phyloP scores from a whole-genome alignment of 768 basidiomycete species.

The Hortiboletus flavorubellus region DNA sequence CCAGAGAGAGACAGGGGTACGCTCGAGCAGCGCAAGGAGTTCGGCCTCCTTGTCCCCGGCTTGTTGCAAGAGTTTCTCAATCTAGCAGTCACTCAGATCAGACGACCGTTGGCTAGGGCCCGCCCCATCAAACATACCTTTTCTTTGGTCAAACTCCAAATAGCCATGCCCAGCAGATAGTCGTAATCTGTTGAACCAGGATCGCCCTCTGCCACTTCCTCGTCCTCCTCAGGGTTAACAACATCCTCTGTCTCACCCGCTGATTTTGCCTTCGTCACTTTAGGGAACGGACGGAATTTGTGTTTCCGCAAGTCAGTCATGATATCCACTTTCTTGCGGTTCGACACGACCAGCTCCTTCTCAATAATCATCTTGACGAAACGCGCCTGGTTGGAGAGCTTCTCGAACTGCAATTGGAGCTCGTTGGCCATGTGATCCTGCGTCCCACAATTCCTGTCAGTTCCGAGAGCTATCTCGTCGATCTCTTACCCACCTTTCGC shows the following conservation, averaged over 20 bases:
- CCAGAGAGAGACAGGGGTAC: slow-evolving; percentile 84
- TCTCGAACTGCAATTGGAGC: slow-evolving; percentile 77
- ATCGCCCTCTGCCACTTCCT: slow-evolving; percentile 39
- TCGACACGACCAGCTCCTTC: slow-evolving; percentile 75
- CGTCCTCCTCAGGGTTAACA: slow-evolving; percentile 49
- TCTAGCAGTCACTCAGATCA: slow-evolving; percentile 42
- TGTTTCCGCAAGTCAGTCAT: slow-evolving; percentile 77
- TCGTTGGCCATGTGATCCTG: slow-evolving; percentile 86
- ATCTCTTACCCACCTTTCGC: slow-evolving; percentile 66
- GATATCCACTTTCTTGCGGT: slow-evolving; percentile 86
- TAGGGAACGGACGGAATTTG: slow-evolving; percentile 92
- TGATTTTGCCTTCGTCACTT: slow-evolving; percentile 62
- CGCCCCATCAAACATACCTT: slow-evolving; percentile 48
- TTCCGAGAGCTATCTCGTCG: background rate
- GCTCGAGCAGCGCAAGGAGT: slow-evolving; percentile 70
- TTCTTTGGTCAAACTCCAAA: slow-evolving; percentile 92
- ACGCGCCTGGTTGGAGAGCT: slow-evolving; percentile 89
- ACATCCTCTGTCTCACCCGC: slow-evolving; percentile 62
- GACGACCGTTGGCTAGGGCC: background rate
- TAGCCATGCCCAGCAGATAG: slow-evolving; percentile 92
- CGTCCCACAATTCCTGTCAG: background rate
- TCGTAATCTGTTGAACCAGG: slow-evolving; percentile 71
- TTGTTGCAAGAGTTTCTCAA: slow-evolving; percentile 79
- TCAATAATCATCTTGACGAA: slow-evolving; percentile 96
- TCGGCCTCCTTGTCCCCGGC: slow-evolving; percentile 81